Evolutionary conservation across 257 asterid genomes (phyloP).

Genomic region (Nicotiana obtusifolia): DNA sequence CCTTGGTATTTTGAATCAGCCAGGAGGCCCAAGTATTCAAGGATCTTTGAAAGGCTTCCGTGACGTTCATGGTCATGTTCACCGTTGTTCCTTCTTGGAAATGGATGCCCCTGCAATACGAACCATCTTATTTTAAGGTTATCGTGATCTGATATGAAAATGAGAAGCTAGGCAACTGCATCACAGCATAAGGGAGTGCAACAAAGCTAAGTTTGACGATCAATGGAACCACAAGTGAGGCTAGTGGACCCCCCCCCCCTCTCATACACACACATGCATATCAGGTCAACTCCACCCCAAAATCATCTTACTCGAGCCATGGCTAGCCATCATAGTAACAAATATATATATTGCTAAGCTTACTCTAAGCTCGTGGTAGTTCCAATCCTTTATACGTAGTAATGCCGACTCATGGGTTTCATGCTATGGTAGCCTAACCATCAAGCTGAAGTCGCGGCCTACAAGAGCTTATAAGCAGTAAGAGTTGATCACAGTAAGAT

Average conservation of each 20-base stretch:
- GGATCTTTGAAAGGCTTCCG: conserved; percentile 71
- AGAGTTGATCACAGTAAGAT: background rate
- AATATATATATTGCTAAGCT: background rate
- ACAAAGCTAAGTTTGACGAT: background rate
- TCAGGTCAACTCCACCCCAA: background rate
- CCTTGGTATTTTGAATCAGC: conserved; percentile 34
- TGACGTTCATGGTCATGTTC: conserved; percentile 71
- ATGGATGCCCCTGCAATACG: conserved; percentile 57
- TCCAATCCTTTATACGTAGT: background rate
- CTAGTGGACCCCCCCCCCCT: background rate
- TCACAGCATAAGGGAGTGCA: background rate
- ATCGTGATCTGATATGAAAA: background rate
- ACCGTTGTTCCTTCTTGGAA: conserved; percentile 60
- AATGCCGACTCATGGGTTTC: background rate
- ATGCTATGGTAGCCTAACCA: background rate
- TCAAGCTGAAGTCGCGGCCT: background rate
- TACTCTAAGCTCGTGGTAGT: background rate
- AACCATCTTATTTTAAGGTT: background rate
- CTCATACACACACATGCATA: background rate
- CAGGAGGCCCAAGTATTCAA: conserved; percentile 50
- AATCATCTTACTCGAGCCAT: background rate
- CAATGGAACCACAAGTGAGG: background rate
- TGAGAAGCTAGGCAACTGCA: background rate
- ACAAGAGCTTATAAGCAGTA: background rate
- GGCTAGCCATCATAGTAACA: background rate